These are phyloP conservation scores for Opeltia flavorubescens DNA, from an alignment of 495 filamentous ascomycete species.

Conservation along the genomic window DNA sequence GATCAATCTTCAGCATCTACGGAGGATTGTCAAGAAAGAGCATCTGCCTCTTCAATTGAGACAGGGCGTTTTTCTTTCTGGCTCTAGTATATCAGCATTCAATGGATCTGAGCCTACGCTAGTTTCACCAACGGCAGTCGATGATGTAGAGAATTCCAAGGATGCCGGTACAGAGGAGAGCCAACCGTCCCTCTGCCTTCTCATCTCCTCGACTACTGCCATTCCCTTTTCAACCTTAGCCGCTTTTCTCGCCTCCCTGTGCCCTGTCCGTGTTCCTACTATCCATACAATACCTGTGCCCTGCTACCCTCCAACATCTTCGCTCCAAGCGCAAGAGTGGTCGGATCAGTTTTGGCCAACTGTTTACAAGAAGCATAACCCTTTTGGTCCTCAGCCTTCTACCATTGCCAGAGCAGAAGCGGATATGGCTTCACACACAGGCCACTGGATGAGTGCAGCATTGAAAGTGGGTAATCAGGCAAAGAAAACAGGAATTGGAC, in stretches of 20 bases:
- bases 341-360: conserved; percentile 72
- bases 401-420: conserved; percentile 31
- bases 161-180: conserved; percentile 2
- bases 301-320: conserved; percentile 56
- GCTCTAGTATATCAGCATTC: too few species aligned
- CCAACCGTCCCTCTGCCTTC: conserved; percentile 22
- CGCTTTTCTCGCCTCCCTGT: conserved; percentile 20
- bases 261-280: conserved; percentile 25
- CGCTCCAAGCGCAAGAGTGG: conserved; percentile 63
- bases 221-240: conserved; percentile 31
- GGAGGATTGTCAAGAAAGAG: conserved; percentile 60
- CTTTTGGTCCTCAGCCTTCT: conserved; percentile 57
- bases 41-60: conserved; percentile 44
- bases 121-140: too few species aligned
- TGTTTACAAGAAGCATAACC: conserved; percentile 70
- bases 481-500: conserved; percentile 42
- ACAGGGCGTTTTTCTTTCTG: too few species aligned
- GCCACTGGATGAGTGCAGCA: conserved; percentile 56
- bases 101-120: too few species aligned
- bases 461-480: conserved; percentile 44
- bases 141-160: conserved; percentile 13
- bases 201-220: conserved; percentile 26
- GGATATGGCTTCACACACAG: conserved; percentile 39
- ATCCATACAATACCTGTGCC: conserved; percentile 51
- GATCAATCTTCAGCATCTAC: conserved; percentile 60